These are phyloP conservation scores for Cutaneotrichosporon sp. DNA, from an alignment of 1,284 basidiomycete species.

Conservation along the genomic window DNA sequence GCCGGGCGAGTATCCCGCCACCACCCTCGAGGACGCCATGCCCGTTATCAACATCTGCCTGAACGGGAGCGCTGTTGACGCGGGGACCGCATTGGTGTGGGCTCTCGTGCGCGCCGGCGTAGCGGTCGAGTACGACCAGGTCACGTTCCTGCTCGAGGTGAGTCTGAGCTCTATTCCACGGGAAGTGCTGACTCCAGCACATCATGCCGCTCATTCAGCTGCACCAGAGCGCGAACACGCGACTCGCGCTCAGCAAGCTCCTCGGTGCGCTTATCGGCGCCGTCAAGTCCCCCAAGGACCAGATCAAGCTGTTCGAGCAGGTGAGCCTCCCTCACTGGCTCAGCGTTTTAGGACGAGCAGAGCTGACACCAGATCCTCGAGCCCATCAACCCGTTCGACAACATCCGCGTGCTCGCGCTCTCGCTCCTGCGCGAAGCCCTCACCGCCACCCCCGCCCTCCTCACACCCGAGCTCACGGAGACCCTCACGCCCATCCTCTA, in stretches of 20 bases:
- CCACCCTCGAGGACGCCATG: slow-evolving; percentile 32
- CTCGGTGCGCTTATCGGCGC: slow-evolving; percentile 32
- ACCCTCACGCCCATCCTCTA: slow-evolving; percentile 30
- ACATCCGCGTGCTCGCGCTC: slow-evolving; percentile 36
- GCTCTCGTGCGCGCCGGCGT: slow-evolving; percentile 16
- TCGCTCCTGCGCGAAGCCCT: slow-evolving; percentile 38
- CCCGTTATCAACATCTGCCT: slow-evolving; percentile 29
- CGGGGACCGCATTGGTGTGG: slow-evolving; percentile 30
- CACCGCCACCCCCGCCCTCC: slow-evolving; percentile 17
- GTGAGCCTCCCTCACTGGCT: too few relatives aligned
- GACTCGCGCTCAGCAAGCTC: slow-evolving; percentile 40
- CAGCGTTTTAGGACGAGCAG: too few relatives aligned
- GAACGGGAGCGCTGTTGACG: slow-evolving; percentile 31
- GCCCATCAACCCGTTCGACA: slow-evolving; percentile 43
- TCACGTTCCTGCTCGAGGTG: slow-evolving; percentile 42
- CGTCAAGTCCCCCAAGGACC: slow-evolving; percentile 16
- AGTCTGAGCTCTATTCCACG: slow-evolving; percentile 14
- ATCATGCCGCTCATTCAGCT: slow-evolving; percentile 41
- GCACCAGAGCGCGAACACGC: slow-evolving; percentile 27
- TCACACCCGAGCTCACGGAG: slow-evolving; percentile 18
- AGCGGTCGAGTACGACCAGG: slow-evolving; percentile 30
- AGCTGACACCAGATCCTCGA: slow-evolving; percentile 36
- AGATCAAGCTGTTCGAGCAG: slow-evolving; percentile 36
- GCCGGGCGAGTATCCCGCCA: slow-evolving; percentile 6
- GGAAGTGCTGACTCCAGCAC: slow-evolving; percentile 17